A percentile compares a stretch with the other conserved stretches of the same genome.
These are phyloP conservation scores for Elongisporangium undulatum DNA, from an alignment of 352 stramenopile species.

Conservation along the genomic window DNA sequence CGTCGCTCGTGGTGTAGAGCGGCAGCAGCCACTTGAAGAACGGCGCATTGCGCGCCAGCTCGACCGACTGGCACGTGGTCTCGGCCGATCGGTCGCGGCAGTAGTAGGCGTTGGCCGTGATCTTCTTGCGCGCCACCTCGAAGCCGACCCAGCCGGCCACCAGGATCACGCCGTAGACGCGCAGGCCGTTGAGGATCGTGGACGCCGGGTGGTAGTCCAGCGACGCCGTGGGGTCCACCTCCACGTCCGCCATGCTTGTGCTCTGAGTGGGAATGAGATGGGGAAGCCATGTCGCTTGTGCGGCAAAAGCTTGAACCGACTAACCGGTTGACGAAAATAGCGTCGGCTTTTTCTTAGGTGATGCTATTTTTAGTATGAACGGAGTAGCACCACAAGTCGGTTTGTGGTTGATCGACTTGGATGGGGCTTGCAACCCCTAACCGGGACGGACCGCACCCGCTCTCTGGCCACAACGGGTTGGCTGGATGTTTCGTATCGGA, in stretches of 20 bases:
- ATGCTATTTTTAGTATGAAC: neutral
- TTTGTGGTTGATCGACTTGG: neutral
- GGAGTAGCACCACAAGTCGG: neutral
- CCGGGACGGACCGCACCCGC: neutral
- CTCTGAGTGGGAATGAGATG: neutral
- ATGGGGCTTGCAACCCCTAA: neutral
- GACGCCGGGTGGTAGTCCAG: slow-evolving; percentile 50
- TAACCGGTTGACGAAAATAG: neutral
- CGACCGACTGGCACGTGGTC: slow-evolving; percentile 41
- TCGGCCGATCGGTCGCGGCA: slow-evolving; percentile 61
- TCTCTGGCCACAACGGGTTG: neutral
- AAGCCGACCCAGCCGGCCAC: slow-evolving; percentile 62
- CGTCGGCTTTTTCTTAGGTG: neutral
- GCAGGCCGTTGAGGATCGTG: slow-evolving; percentile 64
- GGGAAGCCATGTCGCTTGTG: neutral
- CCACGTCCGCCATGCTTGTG: neutral
- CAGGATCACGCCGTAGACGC: slow-evolving; percentile 64
- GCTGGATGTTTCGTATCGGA: neutral
- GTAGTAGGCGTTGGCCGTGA: slow-evolving; percentile 58
- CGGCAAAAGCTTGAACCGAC: neutral
- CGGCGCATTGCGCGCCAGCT: slow-evolving; percentile 21
- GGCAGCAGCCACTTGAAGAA: slow-evolving; percentile 52
- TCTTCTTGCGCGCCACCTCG: slow-evolving; percentile 49
- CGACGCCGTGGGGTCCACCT: neutral
- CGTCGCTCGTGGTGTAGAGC: slow-evolving; percentile 58